Conservation (phyloP, 2,329 filamentous ascomycete genomes). For the Xylaria polymorpha region DNA sequence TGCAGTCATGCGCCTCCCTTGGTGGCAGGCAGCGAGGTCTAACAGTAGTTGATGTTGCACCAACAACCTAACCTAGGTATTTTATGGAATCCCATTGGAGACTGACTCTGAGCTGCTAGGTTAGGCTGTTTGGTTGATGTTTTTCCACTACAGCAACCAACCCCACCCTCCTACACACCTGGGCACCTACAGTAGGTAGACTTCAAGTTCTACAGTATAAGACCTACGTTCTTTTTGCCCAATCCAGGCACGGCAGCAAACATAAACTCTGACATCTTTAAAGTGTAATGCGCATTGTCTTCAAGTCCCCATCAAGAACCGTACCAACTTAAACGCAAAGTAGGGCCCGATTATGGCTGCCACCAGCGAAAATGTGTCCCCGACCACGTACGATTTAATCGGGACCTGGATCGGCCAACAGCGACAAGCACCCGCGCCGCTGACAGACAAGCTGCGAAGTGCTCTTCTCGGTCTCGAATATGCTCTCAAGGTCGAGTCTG, state of each 20-base stretch:
- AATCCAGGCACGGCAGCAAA: neutral
- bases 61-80: neutral
- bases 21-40: neutral
- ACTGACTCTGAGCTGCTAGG: neutral
- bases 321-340: neutral
- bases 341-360: conserved; percentile 20
- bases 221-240: neutral
- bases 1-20: neutral
- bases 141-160: conserved; percentile 1
- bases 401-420: conserved; percentile 50
- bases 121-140: neutral
- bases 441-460: conserved; percentile 54
- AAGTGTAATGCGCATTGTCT: neutral
- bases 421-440: conserved; percentile 53
- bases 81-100: conserved; percentile 2
- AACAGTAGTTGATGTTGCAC: neutral
- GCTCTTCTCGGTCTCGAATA: conserved; percentile 57
- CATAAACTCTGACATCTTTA: neutral
- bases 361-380: conserved; percentile 21
- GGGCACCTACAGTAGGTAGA: no score
- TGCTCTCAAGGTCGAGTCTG: conserved; percentile 31
- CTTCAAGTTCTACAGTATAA: conserved; percentile 3
- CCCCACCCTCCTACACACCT: conserved; percentile 19
- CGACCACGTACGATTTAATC: conserved; percentile 42
- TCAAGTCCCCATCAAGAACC: neutral